phyloP scores from a whole-genome alignment of 192 early-diverging fungal genomes.

The Linnemannia elongata region DNA sequence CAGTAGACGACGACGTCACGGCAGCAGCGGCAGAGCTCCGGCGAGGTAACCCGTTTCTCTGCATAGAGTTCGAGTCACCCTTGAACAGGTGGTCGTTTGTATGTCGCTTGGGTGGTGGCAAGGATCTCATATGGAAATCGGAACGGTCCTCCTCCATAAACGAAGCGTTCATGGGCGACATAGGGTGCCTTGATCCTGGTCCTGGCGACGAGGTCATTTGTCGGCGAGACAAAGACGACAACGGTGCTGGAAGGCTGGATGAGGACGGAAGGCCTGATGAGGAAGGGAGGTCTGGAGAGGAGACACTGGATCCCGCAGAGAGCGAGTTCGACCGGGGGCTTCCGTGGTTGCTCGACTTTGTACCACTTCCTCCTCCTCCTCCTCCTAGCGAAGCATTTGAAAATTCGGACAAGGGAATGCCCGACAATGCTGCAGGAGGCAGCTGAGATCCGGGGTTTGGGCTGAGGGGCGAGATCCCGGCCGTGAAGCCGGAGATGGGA shows the following conservation, averaged over 20 bases:
- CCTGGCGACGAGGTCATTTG: background rate
- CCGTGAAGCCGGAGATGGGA: slow-evolving; percentile 33
- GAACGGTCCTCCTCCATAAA: background rate
- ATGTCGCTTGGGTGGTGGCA: slow-evolving; percentile 43
- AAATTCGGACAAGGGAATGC: background rate
- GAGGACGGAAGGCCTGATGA: background rate
- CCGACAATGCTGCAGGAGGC: background rate
- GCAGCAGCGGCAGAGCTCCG: slow-evolving; percentile 47
- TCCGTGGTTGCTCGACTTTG: background rate
- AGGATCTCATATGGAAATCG: slow-evolving; percentile 11
- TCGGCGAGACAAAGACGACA: background rate
- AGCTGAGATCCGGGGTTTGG: background rate
- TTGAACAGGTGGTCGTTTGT: background rate
- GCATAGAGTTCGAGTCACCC: background rate
- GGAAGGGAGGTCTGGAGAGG: background rate
- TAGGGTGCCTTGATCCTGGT: background rate
- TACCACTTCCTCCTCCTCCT: background rate
- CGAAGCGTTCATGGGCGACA: background rate
- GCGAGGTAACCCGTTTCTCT: slow-evolving; percentile 7
- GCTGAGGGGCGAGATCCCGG: background rate
- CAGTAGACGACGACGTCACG: background rate
- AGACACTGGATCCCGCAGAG: background rate
- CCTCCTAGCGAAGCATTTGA: background rate
- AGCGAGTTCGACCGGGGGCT: slow-evolving; percentile 2
- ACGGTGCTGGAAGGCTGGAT: background rate